phyloP scores from a whole-genome alignment of 2,329 filamentous ascomycete genomes.

The Orbilia javanica region DNA sequence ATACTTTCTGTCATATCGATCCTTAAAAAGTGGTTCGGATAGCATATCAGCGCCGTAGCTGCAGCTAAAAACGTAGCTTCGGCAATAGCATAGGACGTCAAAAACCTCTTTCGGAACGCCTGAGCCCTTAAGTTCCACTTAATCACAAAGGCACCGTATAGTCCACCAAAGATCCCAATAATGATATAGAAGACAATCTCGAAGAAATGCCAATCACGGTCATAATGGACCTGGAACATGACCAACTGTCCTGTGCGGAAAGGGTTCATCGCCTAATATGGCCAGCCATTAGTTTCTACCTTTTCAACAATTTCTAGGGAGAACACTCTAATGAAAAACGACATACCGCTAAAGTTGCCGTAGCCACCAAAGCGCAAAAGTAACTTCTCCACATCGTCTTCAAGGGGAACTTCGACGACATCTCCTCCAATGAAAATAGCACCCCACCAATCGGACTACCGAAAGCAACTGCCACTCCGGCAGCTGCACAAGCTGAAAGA shows the following conservation, averaged over 20 bases:
- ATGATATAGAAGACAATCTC: slow-evolving; percentile 92
- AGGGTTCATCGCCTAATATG: slow-evolving; percentile 85
- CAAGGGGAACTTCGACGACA: slow-evolving; percentile 94
- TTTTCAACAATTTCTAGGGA: not conserved
- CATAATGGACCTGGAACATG: slow-evolving; percentile 98
- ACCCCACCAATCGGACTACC: slow-evolving; percentile 97
- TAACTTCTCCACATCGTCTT: slow-evolving; percentile 99
- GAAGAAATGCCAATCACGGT: slow-evolving; percentile 97
- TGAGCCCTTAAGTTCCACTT: slow-evolving; percentile 95
- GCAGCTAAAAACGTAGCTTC: slow-evolving; percentile 87
- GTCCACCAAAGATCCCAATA: slow-evolving; percentile 89
- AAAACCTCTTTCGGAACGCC: slow-evolving; percentile 92
- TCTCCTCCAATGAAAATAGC: slow-evolving; percentile 95
- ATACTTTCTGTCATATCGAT: slow-evolving; percentile 99
- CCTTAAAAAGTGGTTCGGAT: slow-evolving; percentile 91
- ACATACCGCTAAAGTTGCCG: slow-evolving; percentile 81
- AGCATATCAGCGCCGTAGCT: slow-evolving; percentile 90
- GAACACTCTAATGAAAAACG: too few species aligned
- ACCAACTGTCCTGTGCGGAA: slow-evolving; percentile 96
- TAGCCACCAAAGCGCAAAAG: slow-evolving; percentile 95
- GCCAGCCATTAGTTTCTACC: not conserved
- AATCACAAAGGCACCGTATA: slow-evolving; percentile 97
- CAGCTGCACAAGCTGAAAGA: slow-evolving; percentile 90
- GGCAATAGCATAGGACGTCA: slow-evolving; percentile 83
- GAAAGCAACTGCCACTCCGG: slow-evolving; percentile 95